These are phyloP conservation scores for Nakaseomyces sp. DNA, from an alignment of 1,139 yeast species.

Conservation along the genomic window DNA sequence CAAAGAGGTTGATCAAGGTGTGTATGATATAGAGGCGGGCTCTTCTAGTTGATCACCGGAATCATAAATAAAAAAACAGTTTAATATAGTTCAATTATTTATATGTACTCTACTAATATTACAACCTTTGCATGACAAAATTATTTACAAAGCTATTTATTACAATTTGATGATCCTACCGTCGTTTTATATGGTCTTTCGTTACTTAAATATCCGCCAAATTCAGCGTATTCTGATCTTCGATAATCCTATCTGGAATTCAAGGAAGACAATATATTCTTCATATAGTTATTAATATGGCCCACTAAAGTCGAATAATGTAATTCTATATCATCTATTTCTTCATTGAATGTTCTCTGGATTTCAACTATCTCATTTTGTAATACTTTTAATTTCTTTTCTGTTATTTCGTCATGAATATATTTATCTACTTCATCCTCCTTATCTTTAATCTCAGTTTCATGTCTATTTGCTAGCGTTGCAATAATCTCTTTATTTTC, in stretches of 20 bases:
- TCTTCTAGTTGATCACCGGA: neutral
- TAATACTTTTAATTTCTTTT: conserved; percentile 19
- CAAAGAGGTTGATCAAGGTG: conserved; percentile 25
- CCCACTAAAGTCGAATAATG: conserved; percentile 24
- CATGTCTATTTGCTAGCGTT: conserved; percentile 17
- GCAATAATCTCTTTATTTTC: conserved; percentile 19
- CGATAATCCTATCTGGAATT: neutral
- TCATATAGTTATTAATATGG: conserved; percentile 27
- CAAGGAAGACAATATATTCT: conserved; percentile 18
- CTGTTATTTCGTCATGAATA: conserved; percentile 20
- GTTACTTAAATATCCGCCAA: no score
- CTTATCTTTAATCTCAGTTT: conserved; percentile 23
- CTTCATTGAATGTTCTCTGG: conserved; percentile 17
- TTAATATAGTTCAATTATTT: neutral
- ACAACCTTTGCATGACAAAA: conserved; percentile 1
- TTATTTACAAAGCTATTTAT: conserved; percentile 1
- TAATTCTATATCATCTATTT: conserved; percentile 22
- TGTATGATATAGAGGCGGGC: conserved; percentile 13
- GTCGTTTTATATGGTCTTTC: no score
- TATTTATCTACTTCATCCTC: conserved; percentile 21
- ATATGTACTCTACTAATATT: neutral
- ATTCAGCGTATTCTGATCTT: neutral
- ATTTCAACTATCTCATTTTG: conserved; percentile 19
- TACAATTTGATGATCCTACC: neutral
- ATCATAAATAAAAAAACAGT: neutral